Conservation (phyloP, 192 early-diverging fungal species). For the Powellomyces hirtus region DNA sequence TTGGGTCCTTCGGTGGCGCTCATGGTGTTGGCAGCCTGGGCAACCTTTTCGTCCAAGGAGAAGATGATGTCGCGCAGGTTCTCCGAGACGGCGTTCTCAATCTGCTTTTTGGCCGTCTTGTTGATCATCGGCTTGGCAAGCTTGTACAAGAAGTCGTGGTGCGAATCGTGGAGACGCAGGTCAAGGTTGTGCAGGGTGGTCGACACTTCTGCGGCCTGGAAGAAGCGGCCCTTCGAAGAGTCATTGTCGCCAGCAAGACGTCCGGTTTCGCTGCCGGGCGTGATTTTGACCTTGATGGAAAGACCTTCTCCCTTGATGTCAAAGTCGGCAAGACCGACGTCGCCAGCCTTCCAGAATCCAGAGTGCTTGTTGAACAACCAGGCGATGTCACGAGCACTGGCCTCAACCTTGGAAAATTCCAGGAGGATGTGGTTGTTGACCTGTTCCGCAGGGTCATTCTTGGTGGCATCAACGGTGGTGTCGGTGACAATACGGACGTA, state of each 20-base stretch:
- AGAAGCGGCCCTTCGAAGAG: slow-evolving; percentile 11
- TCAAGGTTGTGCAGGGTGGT: slow-evolving; percentile 29
- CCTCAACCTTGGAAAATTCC: slow-evolving; percentile 23
- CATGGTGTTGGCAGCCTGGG: slow-evolving; percentile 6
- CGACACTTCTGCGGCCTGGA: slow-evolving; percentile 14
- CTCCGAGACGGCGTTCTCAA: slow-evolving; percentile 22
- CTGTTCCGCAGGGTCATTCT: slow-evolving; percentile 19
- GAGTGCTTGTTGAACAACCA: slow-evolving; percentile 36
- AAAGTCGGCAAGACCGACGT: slow-evolving; percentile 33
- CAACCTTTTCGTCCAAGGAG: slow-evolving; percentile 11
- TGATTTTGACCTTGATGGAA: slow-evolving; percentile 18
- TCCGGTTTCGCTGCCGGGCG: slow-evolving; percentile 10
- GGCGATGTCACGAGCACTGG: slow-evolving; percentile 28
- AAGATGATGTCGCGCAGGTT: slow-evolving; percentile 14
- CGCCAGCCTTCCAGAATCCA: slow-evolving; percentile 31
- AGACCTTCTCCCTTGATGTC: slow-evolving; percentile 27
- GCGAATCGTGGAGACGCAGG: slow-evolving; percentile 32
- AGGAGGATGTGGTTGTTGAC: slow-evolving; percentile 20
- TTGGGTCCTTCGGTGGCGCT: neutral
- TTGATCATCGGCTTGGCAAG: slow-evolving; percentile 23
- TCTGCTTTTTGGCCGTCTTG: slow-evolving; percentile 28
- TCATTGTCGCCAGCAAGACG: neutral
- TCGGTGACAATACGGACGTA: slow-evolving; percentile 30
- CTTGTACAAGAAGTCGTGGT: slow-evolving; percentile 34
- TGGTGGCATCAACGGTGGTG: slow-evolving; percentile 29